Conservation (phyloP, 805 yeast species). For the Yarrowia yakushimensis region DNA sequence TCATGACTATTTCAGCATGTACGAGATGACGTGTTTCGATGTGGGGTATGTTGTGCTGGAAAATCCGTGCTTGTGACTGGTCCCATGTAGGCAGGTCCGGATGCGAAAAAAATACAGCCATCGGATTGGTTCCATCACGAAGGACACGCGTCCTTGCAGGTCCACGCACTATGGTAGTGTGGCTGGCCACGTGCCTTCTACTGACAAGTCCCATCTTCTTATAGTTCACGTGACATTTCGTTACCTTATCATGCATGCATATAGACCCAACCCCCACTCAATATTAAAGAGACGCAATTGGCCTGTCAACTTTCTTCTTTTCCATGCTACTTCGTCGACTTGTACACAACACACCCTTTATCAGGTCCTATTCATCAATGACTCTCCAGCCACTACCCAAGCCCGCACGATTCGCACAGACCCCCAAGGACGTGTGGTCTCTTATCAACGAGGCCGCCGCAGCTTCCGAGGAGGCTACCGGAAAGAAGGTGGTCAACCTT, state of each 20-base stretch:
- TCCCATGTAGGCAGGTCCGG: background rate
- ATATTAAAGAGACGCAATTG: conserved; percentile 2
- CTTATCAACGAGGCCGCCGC: conserved; percentile 94
- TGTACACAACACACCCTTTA: background rate
- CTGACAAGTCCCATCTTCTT: background rate
- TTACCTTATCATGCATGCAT: conserved; percentile 24
- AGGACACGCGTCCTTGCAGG: background rate
- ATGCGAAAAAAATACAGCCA: background rate
- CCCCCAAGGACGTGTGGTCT: conserved; percentile 90
- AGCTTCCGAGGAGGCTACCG: conserved; percentile 60
- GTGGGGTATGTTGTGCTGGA: background rate
- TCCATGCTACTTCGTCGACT: conserved; percentile 9
- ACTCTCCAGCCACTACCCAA: conserved; percentile 25
- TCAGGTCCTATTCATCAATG: conserved; percentile 6
- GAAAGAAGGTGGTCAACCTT: conserved; percentile 77
- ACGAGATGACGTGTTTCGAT: background rate
- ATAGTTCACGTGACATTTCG: conserved; percentile 14
- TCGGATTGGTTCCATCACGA: background rate
- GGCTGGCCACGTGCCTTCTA: conserved; percentile 4
- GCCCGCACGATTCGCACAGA: conserved; percentile 28
- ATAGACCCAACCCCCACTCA: conserved; percentile 10
- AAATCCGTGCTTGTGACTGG: background rate
- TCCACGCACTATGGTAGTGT: background rate
- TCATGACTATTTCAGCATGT: background rate
- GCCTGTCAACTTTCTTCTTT: background rate